These are phyloP conservation scores for Bipolaris oryzae DNA, from an alignment of 2,329 filamentous ascomycete genomes.

Conservation along the genomic window DNA sequence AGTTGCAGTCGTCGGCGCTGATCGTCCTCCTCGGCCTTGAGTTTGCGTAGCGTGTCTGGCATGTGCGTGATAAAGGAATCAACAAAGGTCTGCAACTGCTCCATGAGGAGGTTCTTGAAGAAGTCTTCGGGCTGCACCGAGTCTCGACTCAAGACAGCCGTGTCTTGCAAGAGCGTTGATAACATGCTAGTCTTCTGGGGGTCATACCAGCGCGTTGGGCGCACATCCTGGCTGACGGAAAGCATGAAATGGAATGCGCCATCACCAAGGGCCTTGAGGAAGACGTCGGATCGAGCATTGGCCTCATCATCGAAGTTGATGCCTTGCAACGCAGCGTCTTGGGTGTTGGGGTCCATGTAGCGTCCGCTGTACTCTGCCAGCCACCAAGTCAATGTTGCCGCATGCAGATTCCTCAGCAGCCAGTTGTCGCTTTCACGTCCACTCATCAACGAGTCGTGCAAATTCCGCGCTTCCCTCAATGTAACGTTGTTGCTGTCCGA, in stretches of 20 bases:
- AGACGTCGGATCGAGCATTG: conserved; percentile 72
- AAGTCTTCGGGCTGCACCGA: conserved; percentile 70
- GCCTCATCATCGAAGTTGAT: conserved; percentile 72
- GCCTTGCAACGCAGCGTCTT: conserved; percentile 55
- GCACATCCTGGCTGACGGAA: conserved; percentile 80
- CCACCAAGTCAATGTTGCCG: conserved; percentile 83
- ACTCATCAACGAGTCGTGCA: conserved; percentile 72
- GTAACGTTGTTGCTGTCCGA: conserved; percentile 70
- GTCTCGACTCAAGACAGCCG: conserved; percentile 71
- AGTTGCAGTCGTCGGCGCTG: conserved; percentile 64
- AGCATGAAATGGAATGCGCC: conserved; percentile 92
- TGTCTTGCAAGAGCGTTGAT: conserved; percentile 81
- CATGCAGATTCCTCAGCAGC: conserved; percentile 76
- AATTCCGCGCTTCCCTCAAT: conserved; percentile 69
- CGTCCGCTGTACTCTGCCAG: conserved; percentile 90
- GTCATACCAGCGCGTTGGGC: conserved; percentile 83
- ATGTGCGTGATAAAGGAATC: conserved; percentile 95
- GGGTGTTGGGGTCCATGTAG: conserved; percentile 74
- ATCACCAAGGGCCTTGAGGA: conserved; percentile 79
- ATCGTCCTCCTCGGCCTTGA: conserved; percentile 89
- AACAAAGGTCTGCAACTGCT: conserved; percentile 83
- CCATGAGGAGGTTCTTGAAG: conserved; percentile 76
- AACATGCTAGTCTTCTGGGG: conserved; percentile 83
- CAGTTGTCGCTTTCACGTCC: conserved; percentile 72
- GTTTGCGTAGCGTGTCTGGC: conserved; percentile 84